phyloP scores from a whole-genome alignment of 1,139 yeast species.

The Blastobotrys petasosporus region DNA sequence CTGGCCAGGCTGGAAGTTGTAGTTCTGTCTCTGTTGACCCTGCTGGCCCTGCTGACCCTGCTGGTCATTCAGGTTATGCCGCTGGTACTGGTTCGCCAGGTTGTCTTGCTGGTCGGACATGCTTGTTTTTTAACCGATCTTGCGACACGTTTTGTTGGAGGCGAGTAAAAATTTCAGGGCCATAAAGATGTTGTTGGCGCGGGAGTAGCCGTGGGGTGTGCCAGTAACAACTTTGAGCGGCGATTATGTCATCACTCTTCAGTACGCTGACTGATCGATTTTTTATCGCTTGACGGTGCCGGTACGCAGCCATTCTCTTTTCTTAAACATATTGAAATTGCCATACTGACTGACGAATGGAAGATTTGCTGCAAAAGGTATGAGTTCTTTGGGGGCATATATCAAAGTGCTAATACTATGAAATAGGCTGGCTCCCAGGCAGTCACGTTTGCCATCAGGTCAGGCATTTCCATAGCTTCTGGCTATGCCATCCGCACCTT shows the following conservation, averaged over 20 bases:
- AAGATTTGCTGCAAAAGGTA: constrained; percentile 16
- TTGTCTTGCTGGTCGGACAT: constrained; percentile 16
- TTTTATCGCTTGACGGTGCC: no score
- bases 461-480: constrained; percentile 72
- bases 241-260: no score
- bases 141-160: not conserved
- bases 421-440: constrained; percentile 69
- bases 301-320: no score
- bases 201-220: no score
- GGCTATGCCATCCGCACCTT: constrained; percentile 69
- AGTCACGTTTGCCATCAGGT: constrained; percentile 70
- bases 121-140: not conserved
- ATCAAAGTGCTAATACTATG: not conserved
- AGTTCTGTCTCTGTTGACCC: constrained; percentile 14
- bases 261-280: no score
- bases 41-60: constrained; percentile 5
- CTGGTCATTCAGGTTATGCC: constrained; percentile 12
- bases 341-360: constrained; percentile 9
- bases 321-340: no score
- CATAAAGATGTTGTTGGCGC: no score
- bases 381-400: not conserved
- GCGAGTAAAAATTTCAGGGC: no score
- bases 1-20: constrained; percentile 17
- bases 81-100: constrained; percentile 15
- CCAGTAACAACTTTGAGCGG: no score